phyloP scores from a whole-genome alignment of 2,329 filamentous ascomycete species.

The Cytospora piceicola region DNA sequence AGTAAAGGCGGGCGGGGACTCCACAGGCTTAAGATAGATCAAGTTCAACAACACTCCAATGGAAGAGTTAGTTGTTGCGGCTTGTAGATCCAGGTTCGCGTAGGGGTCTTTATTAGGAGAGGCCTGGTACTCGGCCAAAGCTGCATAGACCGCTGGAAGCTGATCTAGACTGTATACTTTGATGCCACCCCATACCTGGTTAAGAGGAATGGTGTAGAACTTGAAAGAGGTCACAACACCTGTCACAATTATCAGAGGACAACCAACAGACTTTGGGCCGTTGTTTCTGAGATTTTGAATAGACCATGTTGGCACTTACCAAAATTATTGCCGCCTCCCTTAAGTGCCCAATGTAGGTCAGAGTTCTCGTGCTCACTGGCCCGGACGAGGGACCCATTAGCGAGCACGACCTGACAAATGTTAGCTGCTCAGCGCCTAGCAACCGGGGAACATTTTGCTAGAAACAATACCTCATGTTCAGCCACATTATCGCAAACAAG shows the following conservation, averaged over 20 bases:
- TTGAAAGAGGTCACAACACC: constrained; percentile 38
- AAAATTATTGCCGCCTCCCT: constrained; percentile 14
- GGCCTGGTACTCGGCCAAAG: constrained; percentile 36
- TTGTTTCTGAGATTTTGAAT: too few species aligned
- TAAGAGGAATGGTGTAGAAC: constrained; percentile 35
- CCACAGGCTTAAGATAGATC: constrained; percentile 38
- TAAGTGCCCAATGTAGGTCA: constrained; percentile 1
- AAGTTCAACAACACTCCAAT: constrained; percentile 35
- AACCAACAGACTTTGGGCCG: too few species aligned
- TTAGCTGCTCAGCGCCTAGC: background rate
- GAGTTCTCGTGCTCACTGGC: background rate
- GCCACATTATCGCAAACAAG: constrained; percentile 28
- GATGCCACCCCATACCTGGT: constrained; percentile 36
- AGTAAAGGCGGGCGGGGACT: constrained; percentile 35
- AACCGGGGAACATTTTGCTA: too few species aligned
- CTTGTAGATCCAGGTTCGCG: constrained; percentile 39
- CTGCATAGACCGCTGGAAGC: constrained; percentile 35
- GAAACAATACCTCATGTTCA: constrained; percentile 17
- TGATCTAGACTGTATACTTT: constrained; percentile 36
- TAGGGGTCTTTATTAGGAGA: constrained; percentile 37
- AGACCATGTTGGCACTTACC: background rate
- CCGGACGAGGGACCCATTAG: background rate
- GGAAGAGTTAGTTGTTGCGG: constrained; percentile 36
- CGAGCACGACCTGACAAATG: background rate
- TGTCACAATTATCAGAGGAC: constrained; percentile 13